Evolutionary conservation across 2,329 filamentous ascomycete species (phyloP).

Genomic region (Rutstroemia sp.): DNA sequence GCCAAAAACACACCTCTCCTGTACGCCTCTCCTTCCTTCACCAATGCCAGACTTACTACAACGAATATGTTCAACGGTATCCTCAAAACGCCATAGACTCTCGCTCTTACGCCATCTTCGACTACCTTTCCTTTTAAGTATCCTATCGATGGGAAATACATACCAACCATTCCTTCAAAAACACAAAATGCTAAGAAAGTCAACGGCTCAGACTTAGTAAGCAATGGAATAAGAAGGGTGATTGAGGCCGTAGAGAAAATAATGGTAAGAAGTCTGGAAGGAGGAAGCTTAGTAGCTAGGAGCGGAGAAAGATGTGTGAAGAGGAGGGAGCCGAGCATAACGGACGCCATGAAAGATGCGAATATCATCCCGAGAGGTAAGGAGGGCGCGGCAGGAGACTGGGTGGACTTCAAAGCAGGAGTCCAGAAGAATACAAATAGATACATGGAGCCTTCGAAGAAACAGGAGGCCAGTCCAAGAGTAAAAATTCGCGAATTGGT

Average conservation of each 20-base stretch:
- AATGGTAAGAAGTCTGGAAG: slow-evolving; percentile 30
- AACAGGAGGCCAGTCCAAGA: slow-evolving; percentile 44
- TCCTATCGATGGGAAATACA: slow-evolving; percentile 50
- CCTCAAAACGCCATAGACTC: slow-evolving; percentile 49
- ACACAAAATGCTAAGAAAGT: slow-evolving; percentile 51
- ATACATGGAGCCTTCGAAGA: slow-evolving; percentile 56
- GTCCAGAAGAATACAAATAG: slow-evolving; percentile 59
- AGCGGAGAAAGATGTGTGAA: slow-evolving; percentile 36
- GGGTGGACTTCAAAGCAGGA: slow-evolving; percentile 41
- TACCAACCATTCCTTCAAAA: slow-evolving; percentile 49
- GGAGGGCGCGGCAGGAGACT: slow-evolving; percentile 38
- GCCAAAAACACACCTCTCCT: slow-evolving; percentile 27
- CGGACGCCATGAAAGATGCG: slow-evolving; percentile 50
- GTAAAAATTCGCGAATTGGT: slow-evolving; percentile 42
- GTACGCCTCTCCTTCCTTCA: slow-evolving; percentile 35
- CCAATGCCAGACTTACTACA: slow-evolving; percentile 40
- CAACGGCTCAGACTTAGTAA: slow-evolving; percentile 35
- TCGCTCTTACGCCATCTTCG: slow-evolving; percentile 45
- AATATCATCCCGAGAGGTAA: slow-evolving; percentile 45
- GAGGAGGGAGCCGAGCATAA: slow-evolving; percentile 50
- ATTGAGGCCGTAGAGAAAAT: slow-evolving; percentile 34
- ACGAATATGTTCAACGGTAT: slow-evolving; percentile 53
- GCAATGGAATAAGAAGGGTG: slow-evolving; percentile 35
- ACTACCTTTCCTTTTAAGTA: slow-evolving; percentile 47
- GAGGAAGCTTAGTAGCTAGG: slow-evolving; percentile 19